These are phyloP conservation scores for Raffaelea arxii DNA, from an alignment of 2,329 filamentous ascomycete species.

Conservation along the genomic window DNA sequence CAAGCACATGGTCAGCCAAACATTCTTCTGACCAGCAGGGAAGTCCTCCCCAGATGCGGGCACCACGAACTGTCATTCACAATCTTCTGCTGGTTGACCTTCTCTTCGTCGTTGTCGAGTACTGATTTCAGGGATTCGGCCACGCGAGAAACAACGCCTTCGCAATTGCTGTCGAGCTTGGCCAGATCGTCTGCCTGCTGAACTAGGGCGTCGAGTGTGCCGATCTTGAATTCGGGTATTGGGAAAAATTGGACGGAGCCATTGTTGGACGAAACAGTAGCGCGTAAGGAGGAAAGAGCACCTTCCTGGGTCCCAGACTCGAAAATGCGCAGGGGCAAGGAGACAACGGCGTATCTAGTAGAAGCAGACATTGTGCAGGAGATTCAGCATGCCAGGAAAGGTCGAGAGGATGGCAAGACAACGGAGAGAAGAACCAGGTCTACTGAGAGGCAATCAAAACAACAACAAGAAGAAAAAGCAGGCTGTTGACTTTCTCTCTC, in stretches of 20 bases:
- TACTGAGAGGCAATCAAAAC: not conserved
- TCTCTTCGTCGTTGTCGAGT: slow-evolving; percentile 74
- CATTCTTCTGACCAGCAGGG: not conserved
- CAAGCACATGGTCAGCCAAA: slow-evolving; percentile 1
- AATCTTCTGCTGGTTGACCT: slow-evolving; percentile 77
- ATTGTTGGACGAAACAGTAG: slow-evolving; percentile 64
- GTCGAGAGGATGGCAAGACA: not conserved
- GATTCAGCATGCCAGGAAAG: slow-evolving; percentile 12
- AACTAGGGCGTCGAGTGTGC: slow-evolving; percentile 86
- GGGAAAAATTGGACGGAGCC: slow-evolving; percentile 67
- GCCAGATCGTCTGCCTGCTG: slow-evolving; percentile 92
- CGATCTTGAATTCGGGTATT: slow-evolving; percentile 95
- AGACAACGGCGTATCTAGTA: slow-evolving; percentile 75
- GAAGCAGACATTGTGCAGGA: slow-evolving; percentile 28
- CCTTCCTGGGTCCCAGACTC: slow-evolving; percentile 72
- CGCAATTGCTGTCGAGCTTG: slow-evolving; percentile 74
- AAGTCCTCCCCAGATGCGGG: not conserved
- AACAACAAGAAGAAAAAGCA: not conserved
- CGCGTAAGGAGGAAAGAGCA: slow-evolving; percentile 65
- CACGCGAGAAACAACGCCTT: slow-evolving; percentile 78
- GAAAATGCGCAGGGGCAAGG: slow-evolving; percentile 79
- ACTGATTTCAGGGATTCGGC: slow-evolving; percentile 75
- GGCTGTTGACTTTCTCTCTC: too few species aligned
- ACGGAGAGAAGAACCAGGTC: not conserved
- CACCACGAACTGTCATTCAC: slow-evolving; percentile 75